These are phyloP conservation scores for Aspergillus awamori DNA, from an alignment of 2,329 filamentous ascomycete species.

Conservation along the genomic window DNA sequence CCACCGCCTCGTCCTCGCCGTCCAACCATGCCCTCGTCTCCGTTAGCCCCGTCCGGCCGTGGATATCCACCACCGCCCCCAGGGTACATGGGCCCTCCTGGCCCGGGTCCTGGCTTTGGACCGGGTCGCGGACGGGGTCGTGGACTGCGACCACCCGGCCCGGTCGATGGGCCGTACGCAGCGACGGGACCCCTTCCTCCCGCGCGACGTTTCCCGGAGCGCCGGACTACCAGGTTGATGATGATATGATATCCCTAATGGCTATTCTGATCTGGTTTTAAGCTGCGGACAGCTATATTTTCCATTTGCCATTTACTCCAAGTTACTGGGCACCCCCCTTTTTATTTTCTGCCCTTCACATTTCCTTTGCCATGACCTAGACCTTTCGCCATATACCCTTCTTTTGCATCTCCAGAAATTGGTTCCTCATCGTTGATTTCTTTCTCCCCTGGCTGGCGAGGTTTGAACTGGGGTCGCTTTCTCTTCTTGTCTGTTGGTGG, in stretches of 20 bases:
- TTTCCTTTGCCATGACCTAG: not conserved
- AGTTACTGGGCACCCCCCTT: not conserved
- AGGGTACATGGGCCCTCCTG: constrained; percentile 21
- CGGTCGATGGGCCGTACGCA: constrained; percentile 29
- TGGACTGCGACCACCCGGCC: constrained; percentile 23
- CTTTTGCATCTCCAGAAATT: not conserved
- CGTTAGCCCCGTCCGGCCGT: constrained; percentile 31
- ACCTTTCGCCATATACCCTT: constrained; percentile 3
- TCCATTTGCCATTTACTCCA: not conserved
- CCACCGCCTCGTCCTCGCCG: constrained; percentile 41
- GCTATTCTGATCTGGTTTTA: not conserved
- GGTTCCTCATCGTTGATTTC: not conserved
- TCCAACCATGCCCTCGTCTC: constrained; percentile 38
- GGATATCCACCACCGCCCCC: constrained; percentile 26
- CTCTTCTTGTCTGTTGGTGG: constrained; percentile 3
- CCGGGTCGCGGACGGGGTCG: constrained; percentile 8
- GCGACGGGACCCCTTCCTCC: constrained; percentile 8
- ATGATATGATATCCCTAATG: constrained; percentile 43
- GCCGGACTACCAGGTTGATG: constrained; percentile 53
- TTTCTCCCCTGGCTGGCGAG: not conserved
- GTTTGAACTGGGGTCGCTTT: not conserved
- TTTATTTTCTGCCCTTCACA: not conserved
- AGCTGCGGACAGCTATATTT: not conserved
- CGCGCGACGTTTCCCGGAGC: constrained; percentile 47
- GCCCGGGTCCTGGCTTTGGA: constrained; percentile 21